Evolutionary conservation across 441 rosid species (phyloP).

Genomic region (Eruca vesicaria): DNA sequence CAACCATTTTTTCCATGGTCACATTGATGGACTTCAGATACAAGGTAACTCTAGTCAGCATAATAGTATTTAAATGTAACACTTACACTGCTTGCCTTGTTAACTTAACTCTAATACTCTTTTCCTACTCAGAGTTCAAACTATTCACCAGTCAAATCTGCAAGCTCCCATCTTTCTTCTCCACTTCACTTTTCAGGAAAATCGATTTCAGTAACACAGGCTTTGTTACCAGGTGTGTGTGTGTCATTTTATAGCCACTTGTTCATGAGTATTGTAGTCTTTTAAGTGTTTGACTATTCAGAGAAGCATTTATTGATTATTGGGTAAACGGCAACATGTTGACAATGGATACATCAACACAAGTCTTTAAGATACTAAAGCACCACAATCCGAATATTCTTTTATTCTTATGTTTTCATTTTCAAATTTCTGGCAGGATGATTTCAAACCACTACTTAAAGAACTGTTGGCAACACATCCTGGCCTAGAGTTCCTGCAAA

Average conservation of each 20-base stretch:
- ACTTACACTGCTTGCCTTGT: background rate
- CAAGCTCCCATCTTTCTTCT: constrained; percentile 96
- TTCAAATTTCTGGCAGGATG: constrained; percentile 57
- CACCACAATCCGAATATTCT: constrained; percentile 56
- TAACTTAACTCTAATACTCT: background rate
- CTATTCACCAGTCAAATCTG: constrained; percentile 84
- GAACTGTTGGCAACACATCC: constrained; percentile 97
- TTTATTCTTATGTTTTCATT: background rate
- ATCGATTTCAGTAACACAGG: constrained; percentile 71
- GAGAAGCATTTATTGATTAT: constrained; percentile 87
- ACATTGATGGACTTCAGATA: constrained; percentile 69
- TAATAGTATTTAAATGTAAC: background rate
- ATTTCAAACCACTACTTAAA: constrained; percentile 82
- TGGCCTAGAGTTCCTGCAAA: constrained; percentile 91
- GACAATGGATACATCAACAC: constrained; percentile 78
- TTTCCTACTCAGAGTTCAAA: constrained; percentile 67
- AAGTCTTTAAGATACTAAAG: constrained; percentile 74
- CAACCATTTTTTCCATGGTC: constrained; percentile 72
- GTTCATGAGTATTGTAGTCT: background rate
- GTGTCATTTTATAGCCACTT: no score
- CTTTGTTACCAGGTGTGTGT: constrained; percentile 66
- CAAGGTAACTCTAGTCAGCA: background rate
- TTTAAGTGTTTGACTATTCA: constrained; percentile 28
- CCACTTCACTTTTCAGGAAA: constrained; percentile 67
- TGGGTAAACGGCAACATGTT: constrained; percentile 83